Base-by-base conservation (phyloP, 2,329 filamentous ascomycete genomes). In the Amauroascus verrucosus region DNA sequence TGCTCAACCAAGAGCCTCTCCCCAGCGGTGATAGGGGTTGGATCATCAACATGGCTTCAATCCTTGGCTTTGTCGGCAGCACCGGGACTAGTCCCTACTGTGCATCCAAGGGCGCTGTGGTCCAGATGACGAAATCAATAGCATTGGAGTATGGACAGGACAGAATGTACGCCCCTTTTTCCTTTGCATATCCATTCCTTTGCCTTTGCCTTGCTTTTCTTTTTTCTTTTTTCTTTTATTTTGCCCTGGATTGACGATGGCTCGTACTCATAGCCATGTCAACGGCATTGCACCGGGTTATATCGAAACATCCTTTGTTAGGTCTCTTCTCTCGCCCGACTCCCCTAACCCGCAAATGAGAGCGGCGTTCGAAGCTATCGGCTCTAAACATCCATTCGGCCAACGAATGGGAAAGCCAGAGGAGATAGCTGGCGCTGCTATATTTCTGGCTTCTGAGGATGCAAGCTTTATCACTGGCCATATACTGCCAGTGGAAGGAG, bases 201-300 rank as follows among this genome's bases (percentile, higher is more conserved):
- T 4, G 9, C 26, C 26, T 30, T 4, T 30, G 26, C 9, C 26
- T 30, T 30, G 26, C 9, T 8, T 14, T 45, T 8, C n/a, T n/a
- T 28, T 18, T n/a, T 11, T 13, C 3, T 32, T 47, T 26, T 41
- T 35, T 14, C 11, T 3, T 41, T n/a, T 30, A 6, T 37, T n/a
- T 14, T 7, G 6, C 13, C 5, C 40, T 3, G 16, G 1, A 26
- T 26, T 52, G 37, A 52, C 49, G 14, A 16, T 2, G 14, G 1
- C 3, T 35, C 13, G 3, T 13, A 26, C 20, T n/a, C 26, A 18
- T 22, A 57, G 54, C 22, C 77, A 80, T 56, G 70, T 72, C 32
- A 80, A 80, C 58, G 75, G 75, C 0, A 67, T 80, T 4, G 78
- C 76, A 51, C 77, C 78, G 3, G 78, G 77, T 5, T 79, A 62